Evolutionary conservation across 306 rosid genomes (phyloP).

Genomic region (Quercus suber): DNA sequence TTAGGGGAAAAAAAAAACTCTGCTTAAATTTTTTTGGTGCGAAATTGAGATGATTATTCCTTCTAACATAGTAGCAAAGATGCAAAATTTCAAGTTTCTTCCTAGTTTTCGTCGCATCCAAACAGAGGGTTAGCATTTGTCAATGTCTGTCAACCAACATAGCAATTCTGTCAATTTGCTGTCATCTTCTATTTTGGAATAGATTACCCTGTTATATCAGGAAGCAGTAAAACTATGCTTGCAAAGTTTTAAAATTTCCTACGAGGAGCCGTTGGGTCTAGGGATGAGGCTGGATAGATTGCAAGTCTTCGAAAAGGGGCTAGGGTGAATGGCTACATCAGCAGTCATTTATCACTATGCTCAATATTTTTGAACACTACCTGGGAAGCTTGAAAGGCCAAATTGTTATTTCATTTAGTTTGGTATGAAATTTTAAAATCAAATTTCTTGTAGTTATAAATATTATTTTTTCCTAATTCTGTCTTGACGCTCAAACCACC

Average conservation of each 20-base stretch:
- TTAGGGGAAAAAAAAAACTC: not conserved
- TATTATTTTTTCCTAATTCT: not conserved
- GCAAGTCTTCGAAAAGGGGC: not conserved
- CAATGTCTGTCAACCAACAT: not conserved
- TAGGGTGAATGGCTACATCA: not conserved
- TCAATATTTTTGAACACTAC: not conserved
- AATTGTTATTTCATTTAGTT: not conserved
- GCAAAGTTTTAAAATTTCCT: not conserved
- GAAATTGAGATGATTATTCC: not conserved
- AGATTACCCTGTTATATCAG: not conserved
- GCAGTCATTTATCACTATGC: not conserved
- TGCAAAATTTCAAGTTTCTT: not conserved
- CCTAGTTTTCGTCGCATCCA: not conserved
- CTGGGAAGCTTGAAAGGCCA: not conserved
- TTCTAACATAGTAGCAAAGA: not conserved
- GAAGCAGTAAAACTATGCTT: not conserved
- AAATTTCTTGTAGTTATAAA: not conserved
- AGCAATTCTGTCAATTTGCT: not conserved
- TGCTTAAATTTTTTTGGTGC: not conserved
- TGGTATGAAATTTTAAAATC: not conserved
- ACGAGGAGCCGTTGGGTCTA: not conserved
- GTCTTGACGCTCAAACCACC: not conserved
- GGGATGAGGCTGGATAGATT: not conserved
- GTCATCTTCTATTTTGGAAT: not conserved
- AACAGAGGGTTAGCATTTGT: not conserved